A percentile compares a stretch with the other conserved stretches of the same genome.
Conservation (phyloP, 2,329 filamentous ascomycete species). For the Penicillium sp. region DNA sequence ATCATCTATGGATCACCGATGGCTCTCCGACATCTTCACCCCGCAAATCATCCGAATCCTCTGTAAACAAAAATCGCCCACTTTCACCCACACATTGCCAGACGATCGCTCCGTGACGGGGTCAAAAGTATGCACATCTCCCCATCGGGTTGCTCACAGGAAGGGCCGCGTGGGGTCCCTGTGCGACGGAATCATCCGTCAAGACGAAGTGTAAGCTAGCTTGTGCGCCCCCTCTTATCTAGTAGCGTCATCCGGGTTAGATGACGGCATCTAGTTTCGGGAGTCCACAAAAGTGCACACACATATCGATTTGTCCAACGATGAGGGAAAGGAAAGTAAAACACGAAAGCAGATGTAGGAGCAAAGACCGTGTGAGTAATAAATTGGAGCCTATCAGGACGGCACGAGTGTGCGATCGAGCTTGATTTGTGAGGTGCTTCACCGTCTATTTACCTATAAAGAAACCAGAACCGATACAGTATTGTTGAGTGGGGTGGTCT, state of each 20-base stretch:
- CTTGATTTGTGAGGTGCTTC: slow-evolving; percentile 1
- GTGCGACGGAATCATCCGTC: slow-evolving; percentile 12
- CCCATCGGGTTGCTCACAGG: slow-evolving; percentile 14
- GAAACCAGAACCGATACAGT: not conserved
- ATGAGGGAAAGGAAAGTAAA: not conserved
- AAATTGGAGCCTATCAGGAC: slow-evolving; percentile 7
- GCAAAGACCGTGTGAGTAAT: slow-evolving; percentile 1
- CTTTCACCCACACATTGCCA: not conserved
- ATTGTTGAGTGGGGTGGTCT: not conserved
- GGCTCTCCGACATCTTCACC: not conserved
- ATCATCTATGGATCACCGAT: slow-evolving; percentile 1
- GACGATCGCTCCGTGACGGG: slow-evolving; percentile 14
- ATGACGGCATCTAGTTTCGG: slow-evolving; percentile 5
- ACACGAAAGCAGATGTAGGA: not conserved
- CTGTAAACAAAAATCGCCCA: not conserved
- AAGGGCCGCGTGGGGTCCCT: slow-evolving; percentile 14
- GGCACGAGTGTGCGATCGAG: not conserved
- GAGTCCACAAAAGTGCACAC: not conserved
- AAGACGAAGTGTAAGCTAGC: not conserved
- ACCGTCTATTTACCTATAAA: slow-evolving; percentile 1
- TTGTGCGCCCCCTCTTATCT: not conserved
- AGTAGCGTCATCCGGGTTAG: slow-evolving; percentile 6
- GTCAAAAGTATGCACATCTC: slow-evolving; percentile 17
- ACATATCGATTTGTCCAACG: not conserved
- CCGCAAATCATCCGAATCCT: not conserved